Evolutionary conservation across 2,329 filamentous ascomycete genomes (phyloP).

Genomic region (Chaetomiaceae sp.): DNA sequence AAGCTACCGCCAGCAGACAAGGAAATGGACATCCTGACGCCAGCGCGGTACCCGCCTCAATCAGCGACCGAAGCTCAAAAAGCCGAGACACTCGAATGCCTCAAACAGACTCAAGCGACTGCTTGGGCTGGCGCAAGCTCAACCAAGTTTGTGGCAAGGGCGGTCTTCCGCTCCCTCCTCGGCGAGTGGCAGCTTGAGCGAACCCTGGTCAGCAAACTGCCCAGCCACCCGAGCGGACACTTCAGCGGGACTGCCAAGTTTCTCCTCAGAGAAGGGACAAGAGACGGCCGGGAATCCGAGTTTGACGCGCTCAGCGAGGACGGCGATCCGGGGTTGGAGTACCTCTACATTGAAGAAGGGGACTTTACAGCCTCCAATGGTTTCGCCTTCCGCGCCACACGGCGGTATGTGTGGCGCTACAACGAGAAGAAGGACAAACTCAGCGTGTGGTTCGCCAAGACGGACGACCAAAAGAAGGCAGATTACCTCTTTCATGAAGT

Average conservation of each 20-base stretch:
- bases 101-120: constrained; percentile 43
- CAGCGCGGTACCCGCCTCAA: constrained; percentile 48
- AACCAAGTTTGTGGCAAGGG: constrained; percentile 55
- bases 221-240: constrained; percentile 58
- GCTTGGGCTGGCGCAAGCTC: constrained; percentile 40
- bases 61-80: constrained; percentile 39
- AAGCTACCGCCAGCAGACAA: constrained; percentile 39
- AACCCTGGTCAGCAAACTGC: constrained; percentile 49
- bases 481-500: constrained; percentile 74
- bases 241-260: constrained; percentile 64
- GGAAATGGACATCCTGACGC: constrained; percentile 52
- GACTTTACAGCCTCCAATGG: constrained; percentile 56
- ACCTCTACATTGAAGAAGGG: constrained; percentile 66
- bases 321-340: constrained; percentile 48
- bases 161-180: constrained; percentile 66
- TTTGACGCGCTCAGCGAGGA: constrained; percentile 22
- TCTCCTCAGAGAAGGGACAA: constrained; percentile 55
- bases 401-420: constrained; percentile 71
- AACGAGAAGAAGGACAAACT: constrained; percentile 55
- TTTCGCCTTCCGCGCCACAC: constrained; percentile 54
- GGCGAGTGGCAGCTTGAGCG: constrained; percentile 64
- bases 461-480: constrained; percentile 55
- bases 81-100: constrained; percentile 40
- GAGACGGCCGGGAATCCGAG: constrained; percentile 43
- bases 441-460: constrained; percentile 69